Evolutionary conservation across 2,329 filamentous ascomycete species (phyloP), one percentile per base, ranked within the genome.

Genomic region (Elsinoe necatrix): DNA sequence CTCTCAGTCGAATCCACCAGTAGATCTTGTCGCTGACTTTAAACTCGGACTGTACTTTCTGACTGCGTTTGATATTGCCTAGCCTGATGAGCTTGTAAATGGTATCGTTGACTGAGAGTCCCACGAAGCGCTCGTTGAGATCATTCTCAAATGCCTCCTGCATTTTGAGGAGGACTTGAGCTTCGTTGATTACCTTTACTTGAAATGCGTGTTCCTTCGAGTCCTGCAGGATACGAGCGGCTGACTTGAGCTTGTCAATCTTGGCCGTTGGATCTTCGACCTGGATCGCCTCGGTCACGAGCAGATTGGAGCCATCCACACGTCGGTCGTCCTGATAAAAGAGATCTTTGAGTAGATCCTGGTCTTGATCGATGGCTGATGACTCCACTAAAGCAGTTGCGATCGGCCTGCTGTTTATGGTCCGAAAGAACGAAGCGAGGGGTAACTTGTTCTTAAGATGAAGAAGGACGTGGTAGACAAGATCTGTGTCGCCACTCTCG

Each of bases 261-360:
- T 87, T 80, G 0, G 83, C 84, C 31, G 84, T 79, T 23, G 83
- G 76, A 60, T 87, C 83, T 0, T 83, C 78, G 66, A 93, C 87
- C 3, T 79, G 74, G 6, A 98, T 76, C 0, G 91, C 88, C 71
- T 98, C 92, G 18, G 83, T 82, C 12, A 98, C 76, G 58, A 97
- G 87, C 1, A 98, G 83, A 58, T 89, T 87, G 0, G 92, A 87
- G 2, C 93, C 90, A 62, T 97, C 93, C 4, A 90, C 76, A 2
- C 91, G 83, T 4, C 92, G 83, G 68, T 98, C 93, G 65, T 97
- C 93, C 72, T 97, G 93, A 69, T 98, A 98, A 73, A 93, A 98
- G 2, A 98, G 77, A 67, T 97, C 93, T 66, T 97, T 98, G 23
- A 98, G 81, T 20, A 98, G 72, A 55, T 87, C 83, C 0, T 81